Conservation (phyloP, 345 rosid species). For the Melastoma malabathricum region DNA sequence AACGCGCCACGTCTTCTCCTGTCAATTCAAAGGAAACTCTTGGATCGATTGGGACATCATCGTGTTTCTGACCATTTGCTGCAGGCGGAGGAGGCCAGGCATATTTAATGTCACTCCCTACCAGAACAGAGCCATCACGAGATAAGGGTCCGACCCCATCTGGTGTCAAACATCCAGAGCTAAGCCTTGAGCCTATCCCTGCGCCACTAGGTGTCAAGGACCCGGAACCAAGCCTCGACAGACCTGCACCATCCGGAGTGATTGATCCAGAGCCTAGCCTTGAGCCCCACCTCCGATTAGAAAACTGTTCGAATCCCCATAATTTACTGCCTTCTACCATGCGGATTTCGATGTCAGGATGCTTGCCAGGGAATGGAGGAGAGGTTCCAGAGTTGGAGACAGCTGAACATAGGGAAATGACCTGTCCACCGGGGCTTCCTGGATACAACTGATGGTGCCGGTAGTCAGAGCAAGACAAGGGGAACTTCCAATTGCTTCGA, state of each 20-base stretch:
- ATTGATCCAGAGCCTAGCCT: conserved; percentile 73
- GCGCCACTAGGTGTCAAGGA: conserved; percentile 58
- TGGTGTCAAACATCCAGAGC: conserved; percentile 69
- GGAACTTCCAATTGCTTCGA: conserved; percentile 47
- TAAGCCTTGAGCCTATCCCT: conserved; percentile 46
- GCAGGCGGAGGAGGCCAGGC: not conserved
- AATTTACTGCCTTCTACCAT: conserved; percentile 51
- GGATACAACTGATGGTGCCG: conserved; percentile 48
- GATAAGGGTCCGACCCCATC: conserved; percentile 34
- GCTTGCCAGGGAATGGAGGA: conserved; percentile 60
- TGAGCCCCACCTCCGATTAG: conserved; percentile 75
- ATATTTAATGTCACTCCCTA: conserved; percentile 30
- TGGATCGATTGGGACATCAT: conserved; percentile 34
- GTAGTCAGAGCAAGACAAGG: conserved; percentile 50
- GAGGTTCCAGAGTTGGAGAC: conserved; percentile 75
- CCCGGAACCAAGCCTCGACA: conserved; percentile 69
- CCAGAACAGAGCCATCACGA: conserved; percentile 26
- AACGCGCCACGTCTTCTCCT: conserved; percentile 89
- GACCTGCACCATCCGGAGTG: conserved; percentile 67
- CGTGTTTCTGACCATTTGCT: conserved; percentile 27
- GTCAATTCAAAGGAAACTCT: conserved; percentile 90
- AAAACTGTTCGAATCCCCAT: conserved; percentile 51
- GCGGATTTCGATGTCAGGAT: conserved; percentile 43
- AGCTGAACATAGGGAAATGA: conserved; percentile 73
- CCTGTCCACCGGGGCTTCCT: conserved; percentile 69